Percentiles rank a stretch among this genome's conserved stretches.
phyloP scores from a whole-genome alignment of 73 alveolate species.

The Tetrahymena elliotti region DNA sequence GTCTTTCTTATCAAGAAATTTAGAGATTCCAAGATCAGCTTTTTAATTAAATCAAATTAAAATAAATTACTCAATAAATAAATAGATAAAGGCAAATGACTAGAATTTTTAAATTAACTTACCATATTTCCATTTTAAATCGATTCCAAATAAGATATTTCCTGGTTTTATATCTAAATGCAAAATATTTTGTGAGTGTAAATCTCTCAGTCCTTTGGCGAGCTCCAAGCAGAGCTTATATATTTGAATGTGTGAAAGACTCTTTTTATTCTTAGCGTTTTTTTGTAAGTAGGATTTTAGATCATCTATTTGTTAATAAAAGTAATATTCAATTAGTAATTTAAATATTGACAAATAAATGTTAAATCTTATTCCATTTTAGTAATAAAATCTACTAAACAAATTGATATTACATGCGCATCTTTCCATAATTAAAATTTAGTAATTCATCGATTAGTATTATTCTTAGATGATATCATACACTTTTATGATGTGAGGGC shows the following conservation, averaged over 20 bases:
- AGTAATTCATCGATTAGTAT: not conserved
- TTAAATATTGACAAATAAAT: no score
- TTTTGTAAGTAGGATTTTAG: not conserved
- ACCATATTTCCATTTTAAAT: not conserved
- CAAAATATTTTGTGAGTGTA: not conserved
- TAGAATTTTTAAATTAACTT: not conserved
- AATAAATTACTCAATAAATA: not conserved
- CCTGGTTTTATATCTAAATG: not conserved
- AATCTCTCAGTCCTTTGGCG: not conserved
- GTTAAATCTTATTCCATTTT: no score
- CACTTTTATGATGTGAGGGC: not conserved
- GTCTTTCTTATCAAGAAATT: not conserved
- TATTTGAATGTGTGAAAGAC: not conserved
- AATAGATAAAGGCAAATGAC: no score
- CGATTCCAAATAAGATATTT: not conserved
- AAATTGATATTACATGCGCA: not conserved
- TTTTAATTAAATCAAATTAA: no score
- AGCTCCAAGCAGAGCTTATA: not conserved
- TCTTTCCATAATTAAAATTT: not conserved
- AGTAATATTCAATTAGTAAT: not conserved
- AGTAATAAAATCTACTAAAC: not conserved
- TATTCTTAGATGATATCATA: not conserved
- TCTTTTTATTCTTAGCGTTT: not conserved
- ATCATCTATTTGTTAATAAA: not conserved
- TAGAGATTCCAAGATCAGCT: not conserved